Evolutionary conservation across 345 rosid genomes (phyloP).

Genomic region (Xanthoceras sorbifolium): DNA sequence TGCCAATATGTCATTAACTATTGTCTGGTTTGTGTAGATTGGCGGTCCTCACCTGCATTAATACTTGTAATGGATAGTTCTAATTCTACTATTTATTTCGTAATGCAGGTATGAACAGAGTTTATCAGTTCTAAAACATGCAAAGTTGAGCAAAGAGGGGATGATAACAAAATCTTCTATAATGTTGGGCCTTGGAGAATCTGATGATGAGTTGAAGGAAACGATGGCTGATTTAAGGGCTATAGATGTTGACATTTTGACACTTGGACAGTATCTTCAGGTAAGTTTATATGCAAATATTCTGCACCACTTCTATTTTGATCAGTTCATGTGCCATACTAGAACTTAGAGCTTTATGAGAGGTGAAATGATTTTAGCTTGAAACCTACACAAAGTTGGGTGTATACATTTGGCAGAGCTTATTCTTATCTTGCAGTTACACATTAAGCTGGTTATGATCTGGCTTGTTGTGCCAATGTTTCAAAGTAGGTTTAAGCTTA

Average conservation of each 20-base stretch:
- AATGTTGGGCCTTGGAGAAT: slow-evolving; percentile 98
- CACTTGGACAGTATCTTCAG: slow-evolving; percentile 98
- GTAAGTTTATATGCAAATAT: slow-evolving; percentile 36
- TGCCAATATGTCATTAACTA: background rate
- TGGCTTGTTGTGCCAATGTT: background rate
- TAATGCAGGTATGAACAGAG: slow-evolving; percentile 89
- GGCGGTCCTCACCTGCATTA: slow-evolving; percentile 1
- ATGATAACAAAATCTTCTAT: slow-evolving; percentile 95
- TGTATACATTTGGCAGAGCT: background rate
- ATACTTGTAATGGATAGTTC: slow-evolving; percentile 8
- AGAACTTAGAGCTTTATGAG: background rate
- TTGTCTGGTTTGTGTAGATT: background rate
- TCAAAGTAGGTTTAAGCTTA: slow-evolving; percentile 2
- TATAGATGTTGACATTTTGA: slow-evolving; percentile 84
- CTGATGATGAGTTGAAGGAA: slow-evolving; percentile 83
- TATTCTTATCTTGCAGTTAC: background rate
- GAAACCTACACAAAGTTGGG: background rate
- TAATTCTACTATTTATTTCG: slow-evolving; percentile 17
- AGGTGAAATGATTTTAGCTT: background rate
- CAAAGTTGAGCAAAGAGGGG: slow-evolving; percentile 75
- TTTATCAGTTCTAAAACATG: slow-evolving; percentile 82
- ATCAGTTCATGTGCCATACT: background rate
- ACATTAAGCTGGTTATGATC: slow-evolving; percentile 4
- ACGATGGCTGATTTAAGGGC: slow-evolving; percentile 91
- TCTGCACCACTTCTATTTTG: background rate